Percentiles rank a stretch among this genome's conserved stretches.
These are phyloP conservation scores for Pythium periplocum DNA, from an alignment of 352 stramenopile species.

Conservation along the genomic window DNA sequence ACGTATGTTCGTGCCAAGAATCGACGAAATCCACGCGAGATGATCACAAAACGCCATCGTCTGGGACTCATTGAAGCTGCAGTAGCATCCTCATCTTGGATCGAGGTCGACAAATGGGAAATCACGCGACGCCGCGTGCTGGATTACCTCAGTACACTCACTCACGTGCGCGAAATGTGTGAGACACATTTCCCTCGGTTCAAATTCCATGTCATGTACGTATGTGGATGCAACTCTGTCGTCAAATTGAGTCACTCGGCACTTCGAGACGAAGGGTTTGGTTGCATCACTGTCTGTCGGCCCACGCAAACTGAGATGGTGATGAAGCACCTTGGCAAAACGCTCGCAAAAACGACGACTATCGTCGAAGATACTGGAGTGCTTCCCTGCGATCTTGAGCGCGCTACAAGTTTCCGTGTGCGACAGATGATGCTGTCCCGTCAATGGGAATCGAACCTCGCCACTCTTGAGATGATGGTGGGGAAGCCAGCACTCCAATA, in stretches of 20 bases:
- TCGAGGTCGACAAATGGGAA: constrained; percentile 83
- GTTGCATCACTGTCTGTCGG: constrained; percentile 60
- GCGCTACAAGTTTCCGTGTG: constrained; percentile 58
- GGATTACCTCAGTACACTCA: constrained; percentile 74
- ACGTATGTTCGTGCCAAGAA: constrained; percentile 74
- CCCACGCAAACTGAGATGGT: constrained; percentile 67
- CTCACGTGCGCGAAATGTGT: constrained; percentile 70
- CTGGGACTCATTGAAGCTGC: constrained; percentile 59
- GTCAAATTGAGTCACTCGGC: constrained; percentile 74
- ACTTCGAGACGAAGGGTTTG: constrained; percentile 59
- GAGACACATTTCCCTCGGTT: constrained; percentile 54
- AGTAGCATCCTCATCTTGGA: constrained; percentile 65
- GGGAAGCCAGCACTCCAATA: constrained; percentile 63
- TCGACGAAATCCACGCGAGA: constrained; percentile 57
- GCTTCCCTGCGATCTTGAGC: constrained; percentile 57
- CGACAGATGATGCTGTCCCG: constrained; percentile 39
- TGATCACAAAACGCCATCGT: constrained; percentile 71
- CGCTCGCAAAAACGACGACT: constrained; percentile 47
- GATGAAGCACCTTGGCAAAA: constrained; percentile 62
- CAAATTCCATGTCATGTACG: constrained; percentile 71
- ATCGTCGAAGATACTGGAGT: constrained; percentile 73
- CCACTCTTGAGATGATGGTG: constrained; percentile 63
- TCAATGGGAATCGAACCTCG: constrained; percentile 16
- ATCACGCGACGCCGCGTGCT: constrained; percentile 67
- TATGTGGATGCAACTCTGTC: constrained; percentile 74